Conservation (phyloP, 1,284 basidiomycete genomes). For the Ganoderma leucocontextum region DNA sequence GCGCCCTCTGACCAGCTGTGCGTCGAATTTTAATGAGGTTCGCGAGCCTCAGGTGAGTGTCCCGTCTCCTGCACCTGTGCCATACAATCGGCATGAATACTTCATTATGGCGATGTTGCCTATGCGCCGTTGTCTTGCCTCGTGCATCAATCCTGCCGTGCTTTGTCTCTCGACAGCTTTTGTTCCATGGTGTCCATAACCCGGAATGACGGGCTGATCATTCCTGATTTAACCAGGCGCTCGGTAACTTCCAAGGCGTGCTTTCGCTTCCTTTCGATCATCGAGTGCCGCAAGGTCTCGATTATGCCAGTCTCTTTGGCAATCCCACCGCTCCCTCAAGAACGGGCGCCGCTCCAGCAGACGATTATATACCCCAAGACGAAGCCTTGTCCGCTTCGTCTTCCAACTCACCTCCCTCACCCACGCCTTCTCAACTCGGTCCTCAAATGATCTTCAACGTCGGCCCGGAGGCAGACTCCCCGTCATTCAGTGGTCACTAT, state of each 20-base stretch:
- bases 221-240: conserved; percentile 30
- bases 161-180: conserved; percentile 28
- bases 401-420: conserved; percentile 12
- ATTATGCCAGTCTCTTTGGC: conserved; percentile 27
- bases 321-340: conserved; percentile 23
- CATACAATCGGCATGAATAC: neutral
- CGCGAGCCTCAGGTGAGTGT: conserved; percentile 25
- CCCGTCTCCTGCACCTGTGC: conserved; percentile 9
- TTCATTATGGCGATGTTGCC: conserved; percentile 12
- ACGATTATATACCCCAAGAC: conserved; percentile 29
- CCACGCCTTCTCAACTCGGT: neutral
- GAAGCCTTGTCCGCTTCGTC: conserved; percentile 13
- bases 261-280: conserved; percentile 20
- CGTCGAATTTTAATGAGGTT: conserved; percentile 17
- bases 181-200: conserved; percentile 23
- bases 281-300: conserved; percentile 23
- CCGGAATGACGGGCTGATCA: conserved; percentile 32
- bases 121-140: conserved; percentile 13
- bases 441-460: conserved; percentile 24
- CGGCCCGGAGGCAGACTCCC: conserved; percentile 9
- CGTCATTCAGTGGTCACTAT: conserved; percentile 12
- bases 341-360: conserved; percentile 27
- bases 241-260: conserved; percentile 26
- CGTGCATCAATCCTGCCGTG: conserved; percentile 21
- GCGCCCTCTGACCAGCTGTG: conserved; percentile 31